Conservation (phyloP, 176 grass and related monocot species). For the Triticum timopheevii region DNA sequence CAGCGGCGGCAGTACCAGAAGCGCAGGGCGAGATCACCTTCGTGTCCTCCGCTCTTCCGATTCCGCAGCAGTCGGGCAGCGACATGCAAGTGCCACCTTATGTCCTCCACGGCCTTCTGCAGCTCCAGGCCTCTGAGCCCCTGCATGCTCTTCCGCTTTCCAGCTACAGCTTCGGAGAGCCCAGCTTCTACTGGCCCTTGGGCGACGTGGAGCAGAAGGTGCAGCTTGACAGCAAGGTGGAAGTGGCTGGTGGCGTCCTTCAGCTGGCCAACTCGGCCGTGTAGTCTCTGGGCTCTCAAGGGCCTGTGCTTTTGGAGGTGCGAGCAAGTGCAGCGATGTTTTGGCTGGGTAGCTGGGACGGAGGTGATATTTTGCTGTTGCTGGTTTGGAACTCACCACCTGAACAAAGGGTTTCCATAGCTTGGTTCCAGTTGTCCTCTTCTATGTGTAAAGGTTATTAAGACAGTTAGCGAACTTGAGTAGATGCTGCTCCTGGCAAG, state of each 20-base stretch:
- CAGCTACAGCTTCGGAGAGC: slow-evolving; percentile 23
- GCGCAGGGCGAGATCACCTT: slow-evolving; percentile 14
- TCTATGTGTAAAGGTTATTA: slow-evolving; percentile 19
- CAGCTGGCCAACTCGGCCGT: slow-evolving; percentile 38
- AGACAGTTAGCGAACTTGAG: slow-evolving; percentile 19
- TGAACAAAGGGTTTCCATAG: background rate
- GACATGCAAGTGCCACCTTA: slow-evolving; percentile 17
- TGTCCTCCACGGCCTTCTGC: slow-evolving; percentile 45
- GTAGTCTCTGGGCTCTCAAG: background rate
- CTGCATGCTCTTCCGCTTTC: slow-evolving; percentile 31
- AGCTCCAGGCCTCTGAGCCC: slow-evolving; percentile 32
- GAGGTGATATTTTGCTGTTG: slow-evolving; percentile 33
- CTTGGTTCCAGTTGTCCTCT: slow-evolving; percentile 19
- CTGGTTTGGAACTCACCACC: slow-evolving; percentile 25
- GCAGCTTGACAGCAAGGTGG: slow-evolving; percentile 38
- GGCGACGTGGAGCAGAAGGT: slow-evolving; percentile 48
- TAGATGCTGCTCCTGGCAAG: slow-evolving; percentile 18
- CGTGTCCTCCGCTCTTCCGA: background rate
- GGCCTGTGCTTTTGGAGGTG: slow-evolving; percentile 7
- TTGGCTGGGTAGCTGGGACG: slow-evolving; percentile 18
- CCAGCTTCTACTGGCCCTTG: slow-evolving; percentile 36
- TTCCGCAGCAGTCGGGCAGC: slow-evolving; percentile 38
- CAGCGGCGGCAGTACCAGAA: background rate
- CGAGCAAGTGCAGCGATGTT: background rate
- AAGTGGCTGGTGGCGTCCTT: slow-evolving; percentile 38